phyloP scores from a whole-genome alignment of 352 stramenopile species.

The Globisporangium orthogonon region DNA sequence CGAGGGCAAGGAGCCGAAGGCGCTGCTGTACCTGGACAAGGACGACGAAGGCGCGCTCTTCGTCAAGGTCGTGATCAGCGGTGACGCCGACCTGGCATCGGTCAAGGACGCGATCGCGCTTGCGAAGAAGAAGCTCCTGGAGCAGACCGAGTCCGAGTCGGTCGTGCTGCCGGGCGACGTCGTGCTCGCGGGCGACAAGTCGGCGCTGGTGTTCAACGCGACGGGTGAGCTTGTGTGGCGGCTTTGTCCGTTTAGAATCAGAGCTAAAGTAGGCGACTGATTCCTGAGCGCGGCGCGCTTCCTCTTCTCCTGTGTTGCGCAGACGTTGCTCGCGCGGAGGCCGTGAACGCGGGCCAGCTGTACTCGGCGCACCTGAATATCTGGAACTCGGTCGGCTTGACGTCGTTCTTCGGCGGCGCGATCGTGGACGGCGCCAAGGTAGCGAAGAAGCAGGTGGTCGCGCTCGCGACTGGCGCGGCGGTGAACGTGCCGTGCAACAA shows the following conservation, averaged over 20 bases:
- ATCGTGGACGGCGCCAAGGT: slow-evolving; percentile 47
- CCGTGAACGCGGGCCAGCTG: slow-evolving; percentile 50
- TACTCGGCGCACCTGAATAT: slow-evolving; percentile 70
- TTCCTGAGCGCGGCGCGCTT: not conserved
- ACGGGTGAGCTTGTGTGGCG: slow-evolving; percentile 17
- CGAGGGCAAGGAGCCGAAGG: slow-evolving; percentile 44
- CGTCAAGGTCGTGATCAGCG: slow-evolving; percentile 69
- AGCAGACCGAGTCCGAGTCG: slow-evolving; percentile 42
- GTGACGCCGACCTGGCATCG: slow-evolving; percentile 38
- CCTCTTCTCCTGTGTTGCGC: too few species aligned
- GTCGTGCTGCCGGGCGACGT: slow-evolving; percentile 52
- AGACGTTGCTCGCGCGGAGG: slow-evolving; percentile 45
- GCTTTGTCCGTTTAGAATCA: too few species aligned
- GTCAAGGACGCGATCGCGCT: slow-evolving; percentile 49
- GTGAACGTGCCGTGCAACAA: slow-evolving; percentile 78
- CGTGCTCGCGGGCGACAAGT: slow-evolving; percentile 54
- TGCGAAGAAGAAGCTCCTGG: slow-evolving; percentile 72
- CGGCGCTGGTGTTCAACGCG: slow-evolving; percentile 66
- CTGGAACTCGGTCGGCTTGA: slow-evolving; percentile 60
- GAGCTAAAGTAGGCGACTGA: not conserved
- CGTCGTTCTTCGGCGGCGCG: slow-evolving; percentile 64
- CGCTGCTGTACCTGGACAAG: slow-evolving; percentile 59
- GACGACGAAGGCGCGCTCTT: slow-evolving; percentile 55
- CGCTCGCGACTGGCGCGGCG: slow-evolving; percentile 34
- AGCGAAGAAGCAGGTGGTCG: slow-evolving; percentile 52